Conservation (phyloP, 164 flowering plant genomes). For the Buxus sempervirens region DNA sequence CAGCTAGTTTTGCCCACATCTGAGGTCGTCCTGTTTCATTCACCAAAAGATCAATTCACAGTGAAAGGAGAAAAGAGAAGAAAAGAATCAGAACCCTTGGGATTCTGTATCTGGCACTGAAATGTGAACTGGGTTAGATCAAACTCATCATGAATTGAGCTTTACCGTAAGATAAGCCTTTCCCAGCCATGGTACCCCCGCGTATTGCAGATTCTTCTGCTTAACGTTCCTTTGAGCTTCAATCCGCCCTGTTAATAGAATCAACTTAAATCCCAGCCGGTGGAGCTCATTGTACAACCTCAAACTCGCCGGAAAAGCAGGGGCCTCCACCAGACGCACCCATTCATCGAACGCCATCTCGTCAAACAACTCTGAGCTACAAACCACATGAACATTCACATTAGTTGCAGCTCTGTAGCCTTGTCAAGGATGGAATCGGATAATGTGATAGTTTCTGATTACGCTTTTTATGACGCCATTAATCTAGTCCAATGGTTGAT, state of each 20-base stretch:
- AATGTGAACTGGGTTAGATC: not conserved
- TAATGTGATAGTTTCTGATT: too few species aligned
- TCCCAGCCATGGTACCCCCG: conserved; percentile 72
- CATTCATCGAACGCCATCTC: conserved; percentile 54
- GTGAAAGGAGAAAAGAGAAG: too few species aligned
- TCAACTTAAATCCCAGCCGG: conserved; percentile 51
- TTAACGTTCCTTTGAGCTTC: conserved; percentile 63
- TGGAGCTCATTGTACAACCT: conserved; percentile 61
- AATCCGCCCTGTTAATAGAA: conserved; percentile 75
- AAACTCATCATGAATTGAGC: too few species aligned
- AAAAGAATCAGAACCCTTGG: too few species aligned
- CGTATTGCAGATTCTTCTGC: conserved; percentile 41
- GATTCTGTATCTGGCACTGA: not conserved
- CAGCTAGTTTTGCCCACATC: conserved; percentile 55
- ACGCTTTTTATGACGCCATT: too few species aligned
- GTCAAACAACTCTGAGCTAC: conserved; percentile 50
- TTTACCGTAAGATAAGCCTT: conserved; percentile 75
- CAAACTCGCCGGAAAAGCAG: conserved; percentile 73
- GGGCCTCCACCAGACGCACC: conserved; percentile 65
- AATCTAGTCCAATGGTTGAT: conserved; percentile 8
- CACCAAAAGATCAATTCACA: not conserved
- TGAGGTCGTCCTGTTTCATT: conserved; percentile 44
- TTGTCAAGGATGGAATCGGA: too few species aligned
- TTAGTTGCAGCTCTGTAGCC: not conserved
- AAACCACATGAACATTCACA: too few species aligned